Conservation (phyloP, 768 basidiomycete genomes). For the Collybia sordida region DNA sequence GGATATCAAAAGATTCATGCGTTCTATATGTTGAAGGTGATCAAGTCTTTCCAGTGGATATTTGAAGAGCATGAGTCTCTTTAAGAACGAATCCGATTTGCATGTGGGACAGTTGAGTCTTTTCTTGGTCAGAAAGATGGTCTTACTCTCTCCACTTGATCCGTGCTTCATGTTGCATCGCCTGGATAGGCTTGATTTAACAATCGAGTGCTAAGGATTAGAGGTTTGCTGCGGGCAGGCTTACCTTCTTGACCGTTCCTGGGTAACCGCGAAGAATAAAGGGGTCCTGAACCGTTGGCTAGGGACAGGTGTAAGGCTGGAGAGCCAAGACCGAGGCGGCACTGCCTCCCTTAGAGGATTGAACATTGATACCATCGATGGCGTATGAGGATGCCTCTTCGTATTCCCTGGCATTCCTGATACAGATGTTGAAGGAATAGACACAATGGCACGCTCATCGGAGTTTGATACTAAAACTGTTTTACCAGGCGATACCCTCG, state of each 20-base stretch:
- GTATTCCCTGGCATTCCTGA: constrained; percentile 15
- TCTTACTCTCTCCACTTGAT: constrained; percentile 4
- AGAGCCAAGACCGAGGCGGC: constrained; percentile 17
- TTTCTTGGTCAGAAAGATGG: constrained; percentile 9
- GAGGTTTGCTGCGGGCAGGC: constrained; percentile 1
- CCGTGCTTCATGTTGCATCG: constrained; percentile 12
- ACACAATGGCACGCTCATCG: neutral
- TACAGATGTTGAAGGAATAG: constrained; percentile 5
- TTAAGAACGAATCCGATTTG: constrained; percentile 12
- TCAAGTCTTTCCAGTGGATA: constrained; percentile 3
- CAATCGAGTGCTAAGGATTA: neutral
- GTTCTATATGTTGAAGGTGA: neutral
- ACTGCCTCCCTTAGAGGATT: constrained; percentile 21
- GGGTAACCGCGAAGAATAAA: constrained; percentile 1
- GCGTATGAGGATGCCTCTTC: constrained; percentile 18
- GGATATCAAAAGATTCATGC: no score
- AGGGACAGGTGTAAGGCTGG: constrained; percentile 7
- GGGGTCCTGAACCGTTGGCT: constrained; percentile 18
- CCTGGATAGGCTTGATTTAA: constrained; percentile 1
- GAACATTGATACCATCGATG: constrained; percentile 20
- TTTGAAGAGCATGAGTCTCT: constrained; percentile 12
- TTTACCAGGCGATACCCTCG: neutral
- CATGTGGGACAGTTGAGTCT: constrained; percentile 11
- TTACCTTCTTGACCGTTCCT: constrained; percentile 3
- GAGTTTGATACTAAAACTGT: neutral